A percentile compares a stretch with the other conserved stretches of the same genome.
phyloP scores from a whole-genome alignment of 805 yeast species.

The Lipomyces japonicus region DNA sequence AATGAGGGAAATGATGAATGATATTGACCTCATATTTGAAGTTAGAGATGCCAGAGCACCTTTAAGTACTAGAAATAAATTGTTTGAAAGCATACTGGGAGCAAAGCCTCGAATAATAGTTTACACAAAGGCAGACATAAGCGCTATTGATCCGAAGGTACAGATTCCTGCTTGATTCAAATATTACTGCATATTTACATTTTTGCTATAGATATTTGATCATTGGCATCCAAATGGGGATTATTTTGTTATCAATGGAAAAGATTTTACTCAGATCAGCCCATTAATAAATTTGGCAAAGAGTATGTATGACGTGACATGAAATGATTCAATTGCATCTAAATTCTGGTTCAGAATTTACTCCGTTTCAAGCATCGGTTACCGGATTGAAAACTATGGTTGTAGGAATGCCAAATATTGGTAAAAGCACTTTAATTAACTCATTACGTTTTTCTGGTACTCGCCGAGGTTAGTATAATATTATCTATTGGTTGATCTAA shows the following conservation, averaged over 20 bases:
- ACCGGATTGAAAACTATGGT: slow-evolving; percentile 73
- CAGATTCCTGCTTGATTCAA: not conserved
- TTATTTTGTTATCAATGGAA: slow-evolving; percentile 57
- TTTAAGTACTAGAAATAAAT: slow-evolving; percentile 68
- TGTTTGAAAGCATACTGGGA: slow-evolving; percentile 64
- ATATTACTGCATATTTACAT: not conserved
- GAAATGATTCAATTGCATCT: slow-evolving; percentile 48
- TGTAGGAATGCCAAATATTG: slow-evolving; percentile 97
- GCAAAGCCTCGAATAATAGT: slow-evolving; percentile 56
- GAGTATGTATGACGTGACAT: slow-evolving; percentile 33
- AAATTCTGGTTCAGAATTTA: slow-evolving; percentile 1
- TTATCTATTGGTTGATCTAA: not conserved
- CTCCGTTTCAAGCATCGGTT: slow-evolving; percentile 53
- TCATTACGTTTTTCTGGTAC: slow-evolving; percentile 53
- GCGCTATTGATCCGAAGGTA: slow-evolving; percentile 42
- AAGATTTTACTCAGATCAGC: slow-evolving; percentile 49
- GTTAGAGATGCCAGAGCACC: slow-evolving; percentile 91
- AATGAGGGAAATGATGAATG: slow-evolving; percentile 68
- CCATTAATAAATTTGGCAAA: slow-evolving; percentile 50
- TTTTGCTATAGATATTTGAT: slow-evolving; percentile 33
- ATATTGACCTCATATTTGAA: slow-evolving; percentile 76
- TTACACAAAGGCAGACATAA: slow-evolving; percentile 72
- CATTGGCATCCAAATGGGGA: slow-evolving; percentile 51
- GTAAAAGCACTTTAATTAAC: slow-evolving; percentile 85
- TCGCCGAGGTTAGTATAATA: slow-evolving; percentile 8